A percentile compares a stretch with the other conserved stretches of the same genome.
These are phyloP conservation scores for Madurella fahalii DNA, from an alignment of 2,329 filamentous ascomycete genomes.

Conservation along the genomic window DNA sequence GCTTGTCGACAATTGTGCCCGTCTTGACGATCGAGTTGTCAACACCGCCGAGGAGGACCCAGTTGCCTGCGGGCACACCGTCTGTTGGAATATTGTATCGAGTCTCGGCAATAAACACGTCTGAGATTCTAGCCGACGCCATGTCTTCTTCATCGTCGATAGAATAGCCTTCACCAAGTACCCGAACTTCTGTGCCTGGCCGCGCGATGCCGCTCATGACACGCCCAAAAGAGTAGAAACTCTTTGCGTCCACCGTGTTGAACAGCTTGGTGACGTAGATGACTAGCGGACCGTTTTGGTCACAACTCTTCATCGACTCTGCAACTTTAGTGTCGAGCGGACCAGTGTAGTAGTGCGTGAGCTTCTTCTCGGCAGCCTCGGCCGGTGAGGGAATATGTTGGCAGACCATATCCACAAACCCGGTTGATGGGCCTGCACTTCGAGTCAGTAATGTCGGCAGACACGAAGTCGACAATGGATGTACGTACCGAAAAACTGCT, in stretches of 20 bases:
- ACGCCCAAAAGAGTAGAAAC: constrained; percentile 84
- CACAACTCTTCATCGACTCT: constrained; percentile 72
- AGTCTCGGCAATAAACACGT: constrained; percentile 87
- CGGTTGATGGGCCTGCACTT: constrained; percentile 63
- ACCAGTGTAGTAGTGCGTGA: constrained; percentile 89
- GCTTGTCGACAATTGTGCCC: constrained; percentile 79
- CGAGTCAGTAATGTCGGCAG: constrained; percentile 4
- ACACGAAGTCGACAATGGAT: neutral
- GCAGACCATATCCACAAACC: constrained; percentile 94
- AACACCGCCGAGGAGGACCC: constrained; percentile 85
- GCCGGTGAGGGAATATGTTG: constrained; percentile 84
- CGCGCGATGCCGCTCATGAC: constrained; percentile 89
- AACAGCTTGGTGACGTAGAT: constrained; percentile 91
- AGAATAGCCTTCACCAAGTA: constrained; percentile 92
- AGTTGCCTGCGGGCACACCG: constrained; percentile 89
- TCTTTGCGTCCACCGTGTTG: constrained; percentile 83
- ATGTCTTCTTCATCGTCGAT: constrained; percentile 98
- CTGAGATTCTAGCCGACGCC: constrained; percentile 76
- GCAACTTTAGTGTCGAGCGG: constrained; percentile 79
- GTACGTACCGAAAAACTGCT: constrained; percentile 70
- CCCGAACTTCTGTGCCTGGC: constrained; percentile 77
- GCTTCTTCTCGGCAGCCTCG: constrained; percentile 68
- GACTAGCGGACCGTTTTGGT: constrained; percentile 88
- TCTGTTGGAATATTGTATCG: constrained; percentile 89
- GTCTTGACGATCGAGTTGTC: constrained; percentile 99